These are phyloP conservation scores for Chrysanthemum makinoi DNA, from an alignment of 129 eudicot genomes.

Conservation along the genomic window DNA sequence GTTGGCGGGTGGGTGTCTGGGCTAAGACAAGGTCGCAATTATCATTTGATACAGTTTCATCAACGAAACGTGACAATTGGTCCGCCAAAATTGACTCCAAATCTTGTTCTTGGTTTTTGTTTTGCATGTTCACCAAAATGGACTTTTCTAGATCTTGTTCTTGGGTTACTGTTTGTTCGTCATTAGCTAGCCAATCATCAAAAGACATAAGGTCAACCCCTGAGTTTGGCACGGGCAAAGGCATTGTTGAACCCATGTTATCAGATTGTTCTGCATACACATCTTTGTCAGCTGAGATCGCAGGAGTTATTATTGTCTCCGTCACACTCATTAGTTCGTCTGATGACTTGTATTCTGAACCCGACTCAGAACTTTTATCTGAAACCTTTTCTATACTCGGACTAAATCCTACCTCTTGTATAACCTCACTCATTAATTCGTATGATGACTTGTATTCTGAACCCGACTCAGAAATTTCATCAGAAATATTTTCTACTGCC, in stretches of 20 bases:
- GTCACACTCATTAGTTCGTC: constrained; percentile 31
- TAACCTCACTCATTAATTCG: too few relatives aligned
- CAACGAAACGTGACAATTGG: background rate
- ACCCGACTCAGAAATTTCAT: constrained; percentile 23
- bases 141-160: background rate
- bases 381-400: constrained; percentile 6
- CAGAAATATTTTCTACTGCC: background rate
- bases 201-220: constrained; percentile 44
- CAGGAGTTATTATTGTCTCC: background rate
- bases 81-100: background rate
- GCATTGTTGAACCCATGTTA: background rate
- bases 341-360: background rate
- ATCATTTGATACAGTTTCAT: background rate
- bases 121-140: background rate
- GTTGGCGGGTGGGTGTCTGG: constrained; percentile 22
- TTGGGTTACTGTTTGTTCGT: constrained; percentile 8
- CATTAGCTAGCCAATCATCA: constrained; percentile 36
- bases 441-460: too few relatives aligned
- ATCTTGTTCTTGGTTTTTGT: background rate
- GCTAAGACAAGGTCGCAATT: constrained; percentile 50
- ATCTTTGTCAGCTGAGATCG: constrained; percentile 29
- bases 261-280: constrained; percentile 38
- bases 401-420: background rate
- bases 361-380: constrained; percentile 28
- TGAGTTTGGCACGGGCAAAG: constrained; percentile 4